Evolutionary conservation across 805 yeast genomes (phyloP), one percentile per base, ranked within the genome.

Genomic region (Saccharomycopsis schoenii): DNA sequence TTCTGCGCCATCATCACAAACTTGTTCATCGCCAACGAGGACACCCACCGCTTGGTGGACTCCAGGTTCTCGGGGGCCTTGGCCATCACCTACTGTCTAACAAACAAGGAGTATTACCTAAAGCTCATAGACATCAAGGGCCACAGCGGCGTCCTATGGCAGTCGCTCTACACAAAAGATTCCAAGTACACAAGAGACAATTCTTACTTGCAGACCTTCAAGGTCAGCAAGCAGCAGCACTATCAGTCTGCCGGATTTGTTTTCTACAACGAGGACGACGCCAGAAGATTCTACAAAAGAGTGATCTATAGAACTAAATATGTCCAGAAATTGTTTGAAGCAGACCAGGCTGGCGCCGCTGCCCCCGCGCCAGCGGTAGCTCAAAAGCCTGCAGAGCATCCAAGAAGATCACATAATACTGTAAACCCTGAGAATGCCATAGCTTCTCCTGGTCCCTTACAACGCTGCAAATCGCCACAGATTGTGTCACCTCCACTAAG

Each of bases 221-320:
- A 54, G 19, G 15, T 40, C 24, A 15, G 52, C 52, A 47, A 47
- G 34, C 52, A 21, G 15, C 52, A 54, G 17, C 42, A 55, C 4
- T 36, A 24, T 15, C 51, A 40, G 15, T 54, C 36, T 29, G 56
- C 36, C 1, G 61, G 61, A 1, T 55, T 58, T 41, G 34, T 58
- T 9, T 58, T 58, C 29, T 52, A 60, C 14, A 60, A 60, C 17
- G 60, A 41, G 4, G 21, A 43, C 37, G 62, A 60, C 3, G 60
- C 62, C 6, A 51, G 36, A 25, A 58, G 34, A 17, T 58, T 60
- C 21, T 60, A 47, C 21, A 60, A 60, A 57, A 52, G 60, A 34
- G 60, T 60, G 17, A 54, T 34, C 1, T 39, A 43, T 17, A 57
- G 55, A 51, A 55, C 52, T 9, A 58, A 58, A 17, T 41, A 58